phyloP scores from a whole-genome alignment of 2,329 filamentous ascomycete species.

The Cladosporium phlei region DNA sequence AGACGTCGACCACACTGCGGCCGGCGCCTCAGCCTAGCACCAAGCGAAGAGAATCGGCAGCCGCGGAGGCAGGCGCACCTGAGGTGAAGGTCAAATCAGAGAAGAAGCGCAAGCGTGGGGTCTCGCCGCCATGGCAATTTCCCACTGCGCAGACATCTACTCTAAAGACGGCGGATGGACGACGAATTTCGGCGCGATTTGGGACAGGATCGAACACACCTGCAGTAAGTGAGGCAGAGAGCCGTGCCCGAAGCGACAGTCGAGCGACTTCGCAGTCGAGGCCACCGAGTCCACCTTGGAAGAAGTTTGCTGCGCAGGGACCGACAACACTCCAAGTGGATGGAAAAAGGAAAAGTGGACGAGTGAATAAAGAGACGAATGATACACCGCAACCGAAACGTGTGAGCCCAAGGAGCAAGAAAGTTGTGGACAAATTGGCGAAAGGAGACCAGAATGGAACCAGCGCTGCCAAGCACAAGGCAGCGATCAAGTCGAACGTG shows the following conservation, averaged over 20 bases:
- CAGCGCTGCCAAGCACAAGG: neutral
- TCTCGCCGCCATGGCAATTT: slow-evolving; percentile 32
- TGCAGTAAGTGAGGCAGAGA: slow-evolving; percentile 23
- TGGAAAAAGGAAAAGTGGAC: slow-evolving; percentile 57
- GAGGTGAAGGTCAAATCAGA: slow-evolving; percentile 20
- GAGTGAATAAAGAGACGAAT: slow-evolving; percentile 43
- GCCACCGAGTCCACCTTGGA: slow-evolving; percentile 84
- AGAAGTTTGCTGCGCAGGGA: slow-evolving; percentile 74
- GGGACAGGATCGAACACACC: slow-evolving; percentile 22
- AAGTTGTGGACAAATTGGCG: slow-evolving; percentile 24
- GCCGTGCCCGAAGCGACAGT: slow-evolving; percentile 21
- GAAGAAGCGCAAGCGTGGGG: slow-evolving; percentile 58
- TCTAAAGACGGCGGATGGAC: slow-evolving; percentile 29
- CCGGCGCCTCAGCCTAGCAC: slow-evolving; percentile 26
- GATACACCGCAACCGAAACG: slow-evolving; percentile 23
- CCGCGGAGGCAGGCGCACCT: slow-evolving; percentile 15
- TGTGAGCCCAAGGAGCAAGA: slow-evolving; percentile 29
- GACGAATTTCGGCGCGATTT: slow-evolving; percentile 30
- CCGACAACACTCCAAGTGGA: slow-evolving; percentile 74
- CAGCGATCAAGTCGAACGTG: slow-evolving; percentile 5
- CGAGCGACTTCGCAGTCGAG: slow-evolving; percentile 33
- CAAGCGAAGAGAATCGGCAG: slow-evolving; percentile 27
- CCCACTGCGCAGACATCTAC: slow-evolving; percentile 26
- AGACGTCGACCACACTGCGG: slow-evolving; percentile 20
- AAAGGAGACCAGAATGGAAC: slow-evolving; percentile 11